Evolutionary conservation across 2,329 filamentous ascomycete genomes (phyloP).

Genomic region (Nemania abortiva): DNA sequence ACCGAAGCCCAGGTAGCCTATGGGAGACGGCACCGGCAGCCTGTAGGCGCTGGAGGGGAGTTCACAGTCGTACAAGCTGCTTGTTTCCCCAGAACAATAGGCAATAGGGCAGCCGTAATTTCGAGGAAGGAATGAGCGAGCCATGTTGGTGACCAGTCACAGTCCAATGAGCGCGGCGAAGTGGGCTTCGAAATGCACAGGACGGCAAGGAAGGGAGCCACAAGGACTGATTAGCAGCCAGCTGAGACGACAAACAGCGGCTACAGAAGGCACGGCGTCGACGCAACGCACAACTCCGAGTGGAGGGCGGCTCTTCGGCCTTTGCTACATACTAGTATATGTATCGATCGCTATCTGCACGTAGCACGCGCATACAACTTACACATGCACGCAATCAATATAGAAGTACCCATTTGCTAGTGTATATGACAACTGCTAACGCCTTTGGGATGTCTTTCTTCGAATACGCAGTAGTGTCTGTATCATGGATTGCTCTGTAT

Average conservation of each 20-base stretch:
- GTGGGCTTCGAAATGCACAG: constrained; percentile 30
- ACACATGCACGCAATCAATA: no score
- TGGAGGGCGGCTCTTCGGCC: constrained; percentile 13
- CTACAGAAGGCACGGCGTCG: constrained; percentile 31
- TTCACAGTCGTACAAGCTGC: constrained; percentile 42
- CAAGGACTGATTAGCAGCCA: constrained; percentile 37
- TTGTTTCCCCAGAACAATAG: constrained; percentile 40
- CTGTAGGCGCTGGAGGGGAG: constrained; percentile 1
- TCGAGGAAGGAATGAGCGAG: constrained; percentile 29
- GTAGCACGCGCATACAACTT: no score
- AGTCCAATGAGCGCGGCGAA: constrained; percentile 37
- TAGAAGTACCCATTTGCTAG: neutral
- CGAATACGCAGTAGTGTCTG: neutral
- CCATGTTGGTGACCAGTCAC: constrained; percentile 42
- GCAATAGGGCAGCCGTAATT: constrained; percentile 8
- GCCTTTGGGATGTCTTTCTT: neutral
- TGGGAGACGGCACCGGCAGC: neutral
- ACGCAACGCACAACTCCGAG: constrained; percentile 30
- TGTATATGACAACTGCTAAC: neutral
- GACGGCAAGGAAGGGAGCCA: constrained; percentile 36
- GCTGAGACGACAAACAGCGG: constrained; percentile 43
- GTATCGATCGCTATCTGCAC: no score
- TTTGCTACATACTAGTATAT: constrained; percentile 13
- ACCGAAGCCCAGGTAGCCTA: no score
- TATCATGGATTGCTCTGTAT: no score